Evolutionary conservation across 108 stramenopile genomes (phyloP), one percentile per base, ranked within the genome.

Genomic region (Thalassiosira profunda): DNA sequence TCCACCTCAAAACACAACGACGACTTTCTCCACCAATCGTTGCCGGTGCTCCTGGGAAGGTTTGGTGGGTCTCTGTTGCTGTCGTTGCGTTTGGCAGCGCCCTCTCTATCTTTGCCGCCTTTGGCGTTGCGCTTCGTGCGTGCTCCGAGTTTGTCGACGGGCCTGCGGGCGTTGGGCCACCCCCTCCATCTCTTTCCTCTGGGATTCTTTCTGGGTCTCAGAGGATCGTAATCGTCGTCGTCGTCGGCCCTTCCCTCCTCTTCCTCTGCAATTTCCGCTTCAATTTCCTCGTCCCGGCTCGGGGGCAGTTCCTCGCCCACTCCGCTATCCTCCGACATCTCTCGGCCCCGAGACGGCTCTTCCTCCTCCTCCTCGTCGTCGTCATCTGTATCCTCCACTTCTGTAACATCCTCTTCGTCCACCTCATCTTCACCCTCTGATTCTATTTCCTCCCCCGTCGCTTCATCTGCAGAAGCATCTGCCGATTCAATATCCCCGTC

Each of bases 21-120:
- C 21, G 45, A 49, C 18, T 54, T 72, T 56, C 71, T 62, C 71
- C 71, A 72, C 71, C 71, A 72, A n/a, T n/a, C n/a, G n/a, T n/a
- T n/a, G n/a, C n/a, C n/a, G n/a, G n/a, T 52, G 51, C 51, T 33
- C 18, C 24, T 45, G 47, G 46, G 23, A 12, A 31, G 31, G 21
- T 15, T 2, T 6, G 6, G 34, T 18, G 11, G 10, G 34, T 51
- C 40, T 4, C 11, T 40, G 51, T 65, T 28, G 25, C n/a, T 26
- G 17, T 53, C n/a, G 48, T 35, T 24, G 11, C 17, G 5, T 15
- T 2, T 25, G 26, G 52, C 23, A 4, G 36, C 30, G 11, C 5
- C 26, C 54, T 43, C 46, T 34, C 53, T 53, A 0, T 29, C 30
- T 53, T 40, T 40, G 11, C 38, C 38, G 11, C 14, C 38, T 40